Percentiles rank a stretch among this genome's conserved stretches.
Evolutionary conservation across 495 filamentous ascomycete genomes (phyloP).

Genomic region (Hypoxylon fuscum): DNA sequence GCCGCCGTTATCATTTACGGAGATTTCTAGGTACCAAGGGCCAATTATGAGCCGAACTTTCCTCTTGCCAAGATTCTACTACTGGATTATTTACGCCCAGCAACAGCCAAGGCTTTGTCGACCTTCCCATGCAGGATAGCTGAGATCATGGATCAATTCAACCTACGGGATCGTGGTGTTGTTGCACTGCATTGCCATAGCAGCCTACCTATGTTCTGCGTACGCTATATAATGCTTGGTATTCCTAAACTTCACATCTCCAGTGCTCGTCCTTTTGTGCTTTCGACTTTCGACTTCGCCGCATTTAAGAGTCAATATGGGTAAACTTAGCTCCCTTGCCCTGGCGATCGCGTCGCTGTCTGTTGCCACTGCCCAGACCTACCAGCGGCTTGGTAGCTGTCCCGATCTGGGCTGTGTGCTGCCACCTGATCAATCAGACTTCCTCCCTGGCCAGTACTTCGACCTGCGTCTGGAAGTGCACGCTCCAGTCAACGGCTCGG

Average conservation of each 20-base stretch:
- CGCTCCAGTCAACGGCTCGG: conserved; percentile 77
- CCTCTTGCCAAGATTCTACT: conserved; percentile 28
- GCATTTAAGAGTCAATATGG: conserved; percentile 25
- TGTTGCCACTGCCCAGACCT: conserved; percentile 66
- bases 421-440: conserved; percentile 79
- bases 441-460: conserved; percentile 77
- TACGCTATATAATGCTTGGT: conserved; percentile 20
- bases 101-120: conserved; percentile 28
- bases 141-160: conserved; percentile 13
- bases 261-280: not conserved
- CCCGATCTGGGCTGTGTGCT: conserved; percentile 77
- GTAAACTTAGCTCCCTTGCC: conserved; percentile 39
- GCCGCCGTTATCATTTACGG: conserved; percentile 20
- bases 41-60: conserved; percentile 20
- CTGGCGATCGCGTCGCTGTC: conserved; percentile 47
- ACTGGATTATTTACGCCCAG: conserved; percentile 9
- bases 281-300: conserved; percentile 2
- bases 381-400: conserved; percentile 74
- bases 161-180: conserved; percentile 10
- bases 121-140: conserved; percentile 35
- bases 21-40: conserved; percentile 20
- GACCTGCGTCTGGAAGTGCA: conserved; percentile 81
- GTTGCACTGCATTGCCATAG: conserved; percentile 16
- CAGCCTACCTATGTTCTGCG: not conserved
- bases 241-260: not conserved